Evolutionary conservation across 1,284 basidiomycete genomes (phyloP).

Genomic region (Omphalotus olearius): DNA sequence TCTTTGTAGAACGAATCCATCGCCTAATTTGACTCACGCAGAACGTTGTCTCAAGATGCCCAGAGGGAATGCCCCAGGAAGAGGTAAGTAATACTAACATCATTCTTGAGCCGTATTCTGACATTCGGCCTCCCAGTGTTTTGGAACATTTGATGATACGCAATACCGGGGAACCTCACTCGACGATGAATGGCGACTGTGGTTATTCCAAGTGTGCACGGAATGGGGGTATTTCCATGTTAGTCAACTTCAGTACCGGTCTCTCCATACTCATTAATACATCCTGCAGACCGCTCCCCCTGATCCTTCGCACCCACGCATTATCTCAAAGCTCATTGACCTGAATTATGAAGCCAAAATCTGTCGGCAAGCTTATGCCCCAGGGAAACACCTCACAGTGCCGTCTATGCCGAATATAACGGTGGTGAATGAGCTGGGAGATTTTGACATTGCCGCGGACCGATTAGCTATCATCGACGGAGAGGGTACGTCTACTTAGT

Average conservation of each 20-base stretch:
- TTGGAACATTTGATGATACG: slow-evolving; percentile 73
- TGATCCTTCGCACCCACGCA: slow-evolving; percentile 53
- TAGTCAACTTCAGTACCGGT: slow-evolving; percentile 19
- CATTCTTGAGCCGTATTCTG: not conserved
- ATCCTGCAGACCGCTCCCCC: slow-evolving; percentile 62
- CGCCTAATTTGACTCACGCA: slow-evolving; percentile 23
- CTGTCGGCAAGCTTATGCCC: slow-evolving; percentile 81
- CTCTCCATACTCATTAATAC: slow-evolving; percentile 17
- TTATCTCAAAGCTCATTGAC: slow-evolving; percentile 73
- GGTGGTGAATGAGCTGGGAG: slow-evolving; percentile 75
- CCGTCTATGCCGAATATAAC: slow-evolving; percentile 75
- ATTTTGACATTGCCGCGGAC: slow-evolving; percentile 72
- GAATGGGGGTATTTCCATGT: slow-evolving; percentile 93
- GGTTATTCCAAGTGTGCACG: slow-evolving; percentile 91
- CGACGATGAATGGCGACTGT: slow-evolving; percentile 76
- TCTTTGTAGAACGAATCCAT: not conserved
- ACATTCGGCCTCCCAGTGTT: slow-evolving; percentile 55
- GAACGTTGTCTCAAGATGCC: slow-evolving; percentile 61
- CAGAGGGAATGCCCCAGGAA: slow-evolving; percentile 48
- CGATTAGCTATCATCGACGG: slow-evolving; percentile 86
- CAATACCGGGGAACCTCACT: slow-evolving; percentile 62
- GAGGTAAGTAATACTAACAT: slow-evolving; percentile 38
- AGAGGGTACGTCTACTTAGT: slow-evolving; percentile 44
- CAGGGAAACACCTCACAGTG: slow-evolving; percentile 72
- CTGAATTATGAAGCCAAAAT: slow-evolving; percentile 78